These are phyloP conservation scores for Boletus rex-veris DNA, from an alignment of 768 basidiomycete genomes.

Conservation along the genomic window DNA sequence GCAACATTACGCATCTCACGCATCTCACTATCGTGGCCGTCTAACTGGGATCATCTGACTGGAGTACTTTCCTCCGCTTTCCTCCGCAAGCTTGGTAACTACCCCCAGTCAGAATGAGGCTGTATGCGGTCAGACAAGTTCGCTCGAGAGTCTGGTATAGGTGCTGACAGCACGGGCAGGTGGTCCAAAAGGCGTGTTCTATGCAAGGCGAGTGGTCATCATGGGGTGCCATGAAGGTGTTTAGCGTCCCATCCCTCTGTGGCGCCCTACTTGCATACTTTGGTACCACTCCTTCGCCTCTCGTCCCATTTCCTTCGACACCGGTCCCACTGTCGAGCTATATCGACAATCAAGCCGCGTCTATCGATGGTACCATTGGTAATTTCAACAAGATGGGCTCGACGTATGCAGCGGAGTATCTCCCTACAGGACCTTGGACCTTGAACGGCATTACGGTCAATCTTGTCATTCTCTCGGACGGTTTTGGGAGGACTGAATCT, in stretches of 20 bases:
- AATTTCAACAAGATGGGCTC: conserved; percentile 39
- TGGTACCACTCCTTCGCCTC: conserved; percentile 5
- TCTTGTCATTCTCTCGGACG: neutral
- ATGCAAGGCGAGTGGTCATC: conserved; percentile 7
- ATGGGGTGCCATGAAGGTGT: conserved; percentile 10
- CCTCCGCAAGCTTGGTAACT: too few species aligned
- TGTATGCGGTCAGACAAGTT: too few species aligned
- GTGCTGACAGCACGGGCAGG: neutral
- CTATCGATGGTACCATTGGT: conserved; percentile 34
- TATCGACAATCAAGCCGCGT: conserved; percentile 45
- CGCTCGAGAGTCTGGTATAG: neutral
- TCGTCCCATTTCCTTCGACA: conserved; percentile 32
- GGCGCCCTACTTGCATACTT: conserved; percentile 20
- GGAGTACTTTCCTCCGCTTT: too few species aligned
- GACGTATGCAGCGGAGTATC: conserved; percentile 40
- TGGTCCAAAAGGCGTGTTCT: conserved; percentile 12
- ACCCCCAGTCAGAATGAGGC: too few species aligned
- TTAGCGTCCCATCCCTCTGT: conserved; percentile 24
- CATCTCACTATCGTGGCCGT: too few species aligned
- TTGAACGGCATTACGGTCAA: conserved; percentile 40
- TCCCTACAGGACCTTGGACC: conserved; percentile 38
- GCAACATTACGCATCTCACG: too few species aligned
- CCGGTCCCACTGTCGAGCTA: conserved; percentile 29
- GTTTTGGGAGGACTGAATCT: neutral
- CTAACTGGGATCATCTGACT: too few species aligned